A percentile compares a stretch with the other conserved stretches of the same genome.
phyloP scores from a whole-genome alignment of 1,139 yeast species.

The Chernovozyma sophiae-reginae region DNA sequence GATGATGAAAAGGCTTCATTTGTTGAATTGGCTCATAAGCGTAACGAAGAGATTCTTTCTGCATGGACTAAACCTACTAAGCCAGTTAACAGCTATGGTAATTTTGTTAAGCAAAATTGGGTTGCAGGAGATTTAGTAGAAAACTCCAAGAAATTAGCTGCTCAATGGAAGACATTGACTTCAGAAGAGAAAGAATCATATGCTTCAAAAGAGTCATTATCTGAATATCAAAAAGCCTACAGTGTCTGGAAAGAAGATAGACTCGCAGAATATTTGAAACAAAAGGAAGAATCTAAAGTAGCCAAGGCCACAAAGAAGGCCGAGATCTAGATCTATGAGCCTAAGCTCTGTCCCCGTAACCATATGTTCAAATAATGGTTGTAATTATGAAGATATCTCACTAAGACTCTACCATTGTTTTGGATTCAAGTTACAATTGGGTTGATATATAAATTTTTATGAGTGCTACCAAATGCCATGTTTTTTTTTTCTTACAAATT shows the following conservation, averaged over 20 bases:
- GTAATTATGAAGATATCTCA: too few relatives aligned
- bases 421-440: too few relatives aligned
- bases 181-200: constrained; percentile 27
- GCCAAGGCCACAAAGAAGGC: too few relatives aligned
- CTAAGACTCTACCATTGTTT: too few relatives aligned
- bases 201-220: constrained; percentile 9
- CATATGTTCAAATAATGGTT: too few relatives aligned
- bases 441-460: too few relatives aligned
- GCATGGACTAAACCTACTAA: constrained; percentile 31
- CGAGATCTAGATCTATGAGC: too few relatives aligned
- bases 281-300: background rate
- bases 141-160: constrained; percentile 22
- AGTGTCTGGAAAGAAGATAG: background rate
- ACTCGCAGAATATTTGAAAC: background rate
- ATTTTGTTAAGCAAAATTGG: constrained; percentile 27
- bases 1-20: constrained; percentile 25
- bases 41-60: constrained; percentile 15
- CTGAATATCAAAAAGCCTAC: background rate
- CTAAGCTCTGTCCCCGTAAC: too few relatives aligned
- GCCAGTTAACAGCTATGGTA: constrained; percentile 29
- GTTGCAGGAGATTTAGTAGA: constrained; percentile 24
- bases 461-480: too few relatives aligned
- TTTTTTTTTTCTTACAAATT: too few relatives aligned
- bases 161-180: constrained; percentile 28
- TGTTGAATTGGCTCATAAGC: constrained; percentile 20